Base-by-base conservation (phyloP, 495 filamentous ascomycete species). In the Talaromyces proteolyticus region DNA sequence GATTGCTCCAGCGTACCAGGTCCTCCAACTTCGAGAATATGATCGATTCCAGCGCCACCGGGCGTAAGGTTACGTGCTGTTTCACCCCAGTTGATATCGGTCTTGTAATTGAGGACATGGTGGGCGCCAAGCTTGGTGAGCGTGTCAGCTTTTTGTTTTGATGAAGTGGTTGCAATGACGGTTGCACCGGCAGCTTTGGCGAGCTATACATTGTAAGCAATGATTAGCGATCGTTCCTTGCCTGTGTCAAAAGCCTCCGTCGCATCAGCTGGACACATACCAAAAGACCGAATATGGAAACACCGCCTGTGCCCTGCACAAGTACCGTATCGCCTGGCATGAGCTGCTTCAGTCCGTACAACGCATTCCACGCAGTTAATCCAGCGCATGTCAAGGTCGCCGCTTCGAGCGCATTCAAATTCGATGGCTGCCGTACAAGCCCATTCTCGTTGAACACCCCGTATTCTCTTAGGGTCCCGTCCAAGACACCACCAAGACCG, bases 261-360 rank as follows among this genome's bases (percentile, higher is more conserved):
- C n/a, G 29, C 42, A n/a, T 16, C 11, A 39, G 22, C 0, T 44
- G 4, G 42, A n/a, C 20, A 61, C 72, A 23, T 63, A 84, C 81
- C 77, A 85, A 85, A 46, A 92, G 53, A 14, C 75, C 86, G 57
- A 93, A 92, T 10, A 90, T 77, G 53, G 79, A 84, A 10, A 95
- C 88, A 52, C 89, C 88, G 2, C 89, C 89, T 4, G 87, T 91
- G 22, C 89, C 89, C 58, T 91, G 86, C 3, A 86, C 85, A 18
- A 95, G 63, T 1, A 95, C 86, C 3, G 65, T 72, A 46, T 92
- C 72, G 1, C 88, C 89, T 0, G 84, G 80, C 63, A 76, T 79
- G 49, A 93, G 53, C 0, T 66, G 58, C 62, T 74, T 82, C 29
- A 91, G 53, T 0, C 88, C 89, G 52, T 87, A 93, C 4, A 95